Conservation (phyloP, 2,329 filamentous ascomycete genomes). For the Fusarium paranaense region DNA sequence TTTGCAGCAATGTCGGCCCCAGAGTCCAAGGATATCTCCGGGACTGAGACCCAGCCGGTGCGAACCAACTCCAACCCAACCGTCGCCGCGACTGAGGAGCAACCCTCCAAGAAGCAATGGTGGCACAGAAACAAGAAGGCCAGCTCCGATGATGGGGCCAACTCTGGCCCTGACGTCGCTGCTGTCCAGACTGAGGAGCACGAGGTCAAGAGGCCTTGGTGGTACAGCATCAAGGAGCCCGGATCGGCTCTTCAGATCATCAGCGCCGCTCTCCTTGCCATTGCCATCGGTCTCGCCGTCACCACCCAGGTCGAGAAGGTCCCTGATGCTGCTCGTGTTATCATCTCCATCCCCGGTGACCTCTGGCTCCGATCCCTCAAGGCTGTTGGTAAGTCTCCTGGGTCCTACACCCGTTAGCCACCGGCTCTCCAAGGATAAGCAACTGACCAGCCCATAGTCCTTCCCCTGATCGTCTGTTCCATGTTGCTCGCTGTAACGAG, state of each 20-base stretch:
- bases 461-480: slow-evolving; percentile 63
- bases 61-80: slow-evolving; percentile 33
- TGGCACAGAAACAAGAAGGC: slow-evolving; percentile 44
- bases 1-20: slow-evolving; percentile 29
- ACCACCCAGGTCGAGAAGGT: slow-evolving; percentile 56
- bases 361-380: slow-evolving; percentile 63
- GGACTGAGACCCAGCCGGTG: slow-evolving; percentile 22
- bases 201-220: slow-evolving; percentile 47
- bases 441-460: slow-evolving; percentile 49
- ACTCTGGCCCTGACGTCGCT: slow-evolving; percentile 24
- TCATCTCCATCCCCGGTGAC: slow-evolving; percentile 61
- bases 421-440: neutral
- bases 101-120: slow-evolving; percentile 47
- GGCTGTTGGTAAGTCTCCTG: slow-evolving; percentile 55
- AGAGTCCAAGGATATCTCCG: slow-evolving; percentile 31
- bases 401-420: neutral
- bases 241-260: slow-evolving; percentile 64
- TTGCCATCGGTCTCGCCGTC: slow-evolving; percentile 61
- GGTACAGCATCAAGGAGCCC: slow-evolving; percentile 52
- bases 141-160: neutral
- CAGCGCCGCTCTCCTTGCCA: slow-evolving; percentile 59
- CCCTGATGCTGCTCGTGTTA: slow-evolving; percentile 53
- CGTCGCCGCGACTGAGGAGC: slow-evolving; percentile 19
- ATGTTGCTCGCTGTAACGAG: slow-evolving; percentile 64
- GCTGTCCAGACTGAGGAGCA: slow-evolving; percentile 22